phyloP scores from a whole-genome alignment of 177 flowering plant genomes.

The Vitis hybrid region DNA sequence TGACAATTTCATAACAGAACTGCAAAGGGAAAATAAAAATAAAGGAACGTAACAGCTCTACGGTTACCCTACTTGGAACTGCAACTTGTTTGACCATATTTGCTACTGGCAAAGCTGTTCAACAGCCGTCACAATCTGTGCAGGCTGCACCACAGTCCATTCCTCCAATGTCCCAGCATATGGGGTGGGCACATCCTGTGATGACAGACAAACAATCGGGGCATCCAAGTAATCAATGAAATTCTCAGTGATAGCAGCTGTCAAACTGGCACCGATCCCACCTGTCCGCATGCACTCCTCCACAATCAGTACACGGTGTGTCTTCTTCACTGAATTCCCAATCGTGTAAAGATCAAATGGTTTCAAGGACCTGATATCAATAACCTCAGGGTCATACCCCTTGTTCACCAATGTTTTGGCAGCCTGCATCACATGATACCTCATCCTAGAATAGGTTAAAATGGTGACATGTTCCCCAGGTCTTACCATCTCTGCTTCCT shows the following conservation, averaged over 20 bases:
- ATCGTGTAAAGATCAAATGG: conserved; percentile 92
- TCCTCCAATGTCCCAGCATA: conserved; percentile 92
- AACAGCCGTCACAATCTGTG: conserved; percentile 90
- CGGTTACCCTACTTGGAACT: too few species aligned
- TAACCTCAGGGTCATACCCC: conserved; percentile 93
- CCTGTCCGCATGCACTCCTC: conserved; percentile 98
- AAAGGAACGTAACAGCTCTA: too few species aligned
- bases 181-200: conserved; percentile 96
- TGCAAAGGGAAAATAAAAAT: background rate
- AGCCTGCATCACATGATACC: conserved; percentile 97
- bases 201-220: conserved; percentile 74
- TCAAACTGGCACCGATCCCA: conserved; percentile 93
- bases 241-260: conserved; percentile 80
- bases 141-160: conserved; percentile 90
- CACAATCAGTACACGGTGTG: conserved; percentile 85
- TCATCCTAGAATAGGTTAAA: conserved; percentile 89
- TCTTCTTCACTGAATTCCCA: conserved; percentile 88
- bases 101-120: conserved; percentile 80
- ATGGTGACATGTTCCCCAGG: conserved; percentile 94
- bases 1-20: background rate
- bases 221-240: conserved; percentile 92
- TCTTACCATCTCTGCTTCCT: conserved; percentile 96
- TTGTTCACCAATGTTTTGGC: conserved; percentile 89
- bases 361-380: conserved; percentile 89
- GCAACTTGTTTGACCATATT: background rate